phyloP scores from a whole-genome alignment of 1,284 basidiomycete genomes.

The Takashimella tepidaria region DNA sequence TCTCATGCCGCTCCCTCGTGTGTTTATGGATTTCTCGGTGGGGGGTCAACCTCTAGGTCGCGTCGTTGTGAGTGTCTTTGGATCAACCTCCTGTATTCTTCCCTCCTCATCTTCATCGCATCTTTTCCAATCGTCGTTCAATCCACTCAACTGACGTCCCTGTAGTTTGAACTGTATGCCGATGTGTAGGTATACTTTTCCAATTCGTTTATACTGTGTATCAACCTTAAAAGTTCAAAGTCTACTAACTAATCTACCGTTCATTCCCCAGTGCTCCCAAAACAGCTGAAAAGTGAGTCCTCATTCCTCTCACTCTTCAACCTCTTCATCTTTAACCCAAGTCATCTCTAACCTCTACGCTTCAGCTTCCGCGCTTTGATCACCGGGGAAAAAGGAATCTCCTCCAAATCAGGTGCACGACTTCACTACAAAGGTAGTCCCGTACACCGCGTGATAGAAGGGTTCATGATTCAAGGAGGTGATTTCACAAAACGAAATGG shows the following conservation, averaged over 20 bases:
- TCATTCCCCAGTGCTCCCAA: constrained; percentile 63
- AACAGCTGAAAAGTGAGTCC: constrained; percentile 73
- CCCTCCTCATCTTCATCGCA: too few relatives aligned
- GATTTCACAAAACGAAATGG: constrained; percentile 56
- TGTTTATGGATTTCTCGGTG: constrained; percentile 71
- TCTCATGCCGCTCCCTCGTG: constrained; percentile 43
- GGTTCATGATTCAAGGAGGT: constrained; percentile 85
- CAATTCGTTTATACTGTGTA: background rate
- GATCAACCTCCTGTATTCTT: background rate
- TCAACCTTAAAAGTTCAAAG: too few relatives aligned
- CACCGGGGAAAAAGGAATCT: constrained; percentile 77
- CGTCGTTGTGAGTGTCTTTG: constrained; percentile 51
- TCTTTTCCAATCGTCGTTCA: too few relatives aligned
- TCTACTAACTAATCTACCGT: constrained; percentile 8
- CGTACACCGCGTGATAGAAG: constrained; percentile 71
- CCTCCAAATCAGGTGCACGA: constrained; percentile 57
- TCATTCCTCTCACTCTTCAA: constrained; percentile 3
- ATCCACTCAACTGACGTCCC: constrained; percentile 52
- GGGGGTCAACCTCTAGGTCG: constrained; percentile 56
- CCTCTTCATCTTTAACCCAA: constrained; percentile 6
- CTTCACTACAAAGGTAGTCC: constrained; percentile 77
- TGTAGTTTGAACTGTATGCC: constrained; percentile 75
- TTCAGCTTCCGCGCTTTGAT: constrained; percentile 77
- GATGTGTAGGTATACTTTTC: constrained; percentile 41
- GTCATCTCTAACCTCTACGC: constrained; percentile 5